Evolutionary conservation across 139 green algal species (phyloP), one percentile per base, ranked within the genome.

Genomic region (Coccomyxa sp.): DNA sequence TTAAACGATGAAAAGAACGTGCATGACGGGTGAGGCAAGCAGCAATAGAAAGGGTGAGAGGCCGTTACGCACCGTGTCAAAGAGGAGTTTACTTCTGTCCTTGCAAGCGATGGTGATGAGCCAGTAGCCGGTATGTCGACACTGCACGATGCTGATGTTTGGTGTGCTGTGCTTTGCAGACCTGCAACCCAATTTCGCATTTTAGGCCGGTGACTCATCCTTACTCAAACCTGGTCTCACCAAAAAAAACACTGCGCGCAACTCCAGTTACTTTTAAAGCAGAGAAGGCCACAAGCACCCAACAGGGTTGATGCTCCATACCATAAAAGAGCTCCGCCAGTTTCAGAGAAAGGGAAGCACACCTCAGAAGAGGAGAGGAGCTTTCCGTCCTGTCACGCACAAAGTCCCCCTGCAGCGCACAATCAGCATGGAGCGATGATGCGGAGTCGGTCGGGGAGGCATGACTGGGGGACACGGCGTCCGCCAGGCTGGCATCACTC

Each of bases 1-100:
- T 51, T 11, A 51, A 51, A n/a, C n/a, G 38, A 51, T 7, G 7
- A 7, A 51, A 51, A 51, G 38, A 51, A 51, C 38, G 7, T 51
- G 38, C 38, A 51, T 51, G 3, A 51, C 7, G 38, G 7, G 3
- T 3, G 3, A 51, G 21, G 9, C 63, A 71, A 71, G 18, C 63
- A 71, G 1, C 4, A 25, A 71, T 71, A 15, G 63, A 71, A 71
- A 25, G 63, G 63, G 10, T 9, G 71, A 74, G 21, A 71, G 63
- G 16, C 63, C 63, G 17, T 15, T 15, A 15, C 71, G 21, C 23
- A 91, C 86, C 27, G 91, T 93, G 87, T 94, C 92, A 78, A 95
- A 93, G 18, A 95, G 89, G 71, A 97, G 88, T 91, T 98, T 99
- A 79, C 92, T 93, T 23, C 96, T 86, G 91, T 99, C 96, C 30